phyloP scores from a whole-genome alignment of 345 rosid genomes.

The Eucalyptus caleyi region DNA sequence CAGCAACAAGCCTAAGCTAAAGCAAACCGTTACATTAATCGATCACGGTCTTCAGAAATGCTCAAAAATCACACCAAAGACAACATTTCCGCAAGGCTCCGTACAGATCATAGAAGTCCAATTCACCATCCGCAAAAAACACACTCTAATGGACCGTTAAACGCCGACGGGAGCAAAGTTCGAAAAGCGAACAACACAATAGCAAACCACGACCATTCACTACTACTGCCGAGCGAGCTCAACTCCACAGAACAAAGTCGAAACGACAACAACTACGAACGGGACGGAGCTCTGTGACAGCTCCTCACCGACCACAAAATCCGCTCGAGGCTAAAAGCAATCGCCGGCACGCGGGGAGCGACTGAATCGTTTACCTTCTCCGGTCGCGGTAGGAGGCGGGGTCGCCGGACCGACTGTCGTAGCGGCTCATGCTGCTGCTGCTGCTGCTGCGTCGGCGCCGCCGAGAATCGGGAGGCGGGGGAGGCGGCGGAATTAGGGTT shows the following conservation, averaged over 20 bases:
- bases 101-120: background rate
- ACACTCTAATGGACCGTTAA: background rate
- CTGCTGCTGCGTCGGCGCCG: background rate
- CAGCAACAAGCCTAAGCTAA: background rate
- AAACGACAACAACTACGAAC: background rate
- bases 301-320: background rate
- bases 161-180: background rate
- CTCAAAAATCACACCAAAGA: background rate
- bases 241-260: background rate
- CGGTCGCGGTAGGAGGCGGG: conserved; percentile 91
- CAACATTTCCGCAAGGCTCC: background rate
- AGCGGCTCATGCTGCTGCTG: conserved; percentile 60
- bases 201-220: background rate
- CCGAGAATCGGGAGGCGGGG: background rate
- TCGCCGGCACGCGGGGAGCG: background rate
- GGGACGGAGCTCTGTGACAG: background rate
- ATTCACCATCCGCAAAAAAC: background rate
- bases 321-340: background rate
- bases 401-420: conserved; percentile 91
- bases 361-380: conserved; percentile 36
- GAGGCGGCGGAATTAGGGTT: background rate
- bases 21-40: background rate
- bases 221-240: background rate
- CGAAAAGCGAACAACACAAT: background rate
- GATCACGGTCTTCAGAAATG: background rate